Percentiles rank a stretch among this genome's conserved stretches.
phyloP scores from a whole-genome alignment of 1,284 basidiomycete species.

The Cryptococcus maquisensis region DNA sequence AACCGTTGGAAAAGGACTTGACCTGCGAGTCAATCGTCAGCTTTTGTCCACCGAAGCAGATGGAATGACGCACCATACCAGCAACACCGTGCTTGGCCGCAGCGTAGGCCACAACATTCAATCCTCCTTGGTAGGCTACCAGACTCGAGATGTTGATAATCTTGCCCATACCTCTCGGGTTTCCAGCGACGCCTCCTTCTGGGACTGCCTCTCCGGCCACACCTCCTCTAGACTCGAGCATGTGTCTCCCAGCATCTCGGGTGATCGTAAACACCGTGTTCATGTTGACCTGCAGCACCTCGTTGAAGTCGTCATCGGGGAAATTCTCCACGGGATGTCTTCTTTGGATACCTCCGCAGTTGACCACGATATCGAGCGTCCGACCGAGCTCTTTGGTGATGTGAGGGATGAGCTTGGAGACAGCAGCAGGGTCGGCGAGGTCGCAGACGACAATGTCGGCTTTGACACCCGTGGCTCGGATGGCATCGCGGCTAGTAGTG shows the following conservation, averaged over 20 bases:
- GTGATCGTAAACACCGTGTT: slow-evolving; percentile 51
- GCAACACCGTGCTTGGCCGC: slow-evolving; percentile 80
- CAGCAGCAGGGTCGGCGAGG: slow-evolving; percentile 62
- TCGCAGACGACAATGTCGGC: slow-evolving; percentile 66
- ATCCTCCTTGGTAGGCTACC: slow-evolving; percentile 53
- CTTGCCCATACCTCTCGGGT: slow-evolving; percentile 45
- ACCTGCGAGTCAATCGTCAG: slow-evolving; percentile 22
- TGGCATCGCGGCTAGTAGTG: slow-evolving; percentile 57
- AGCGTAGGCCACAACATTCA: slow-evolving; percentile 86
- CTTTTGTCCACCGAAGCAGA: background rate
- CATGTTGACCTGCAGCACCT: slow-evolving; percentile 59
- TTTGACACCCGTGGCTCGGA: slow-evolving; percentile 52
- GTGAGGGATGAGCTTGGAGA: slow-evolving; percentile 62
- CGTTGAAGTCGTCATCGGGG: slow-evolving; percentile 81
- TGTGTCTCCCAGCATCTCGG: slow-evolving; percentile 49
- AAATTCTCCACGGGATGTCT: slow-evolving; percentile 77
- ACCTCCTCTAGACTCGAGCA: slow-evolving; percentile 48
- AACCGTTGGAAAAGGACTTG: slow-evolving; percentile 58
- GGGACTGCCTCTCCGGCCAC: slow-evolving; percentile 37
- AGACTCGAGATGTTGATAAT: slow-evolving; percentile 52
- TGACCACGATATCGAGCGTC: slow-evolving; percentile 79
- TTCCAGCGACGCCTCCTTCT: slow-evolving; percentile 23
- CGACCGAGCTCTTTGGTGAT: slow-evolving; percentile 32
- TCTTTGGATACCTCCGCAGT: slow-evolving; percentile 92
- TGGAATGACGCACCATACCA: slow-evolving; percentile 55